Evolutionary conservation across 2,329 filamentous ascomycete species (phyloP).

Genomic region (Canariomyces notabilis): DNA sequence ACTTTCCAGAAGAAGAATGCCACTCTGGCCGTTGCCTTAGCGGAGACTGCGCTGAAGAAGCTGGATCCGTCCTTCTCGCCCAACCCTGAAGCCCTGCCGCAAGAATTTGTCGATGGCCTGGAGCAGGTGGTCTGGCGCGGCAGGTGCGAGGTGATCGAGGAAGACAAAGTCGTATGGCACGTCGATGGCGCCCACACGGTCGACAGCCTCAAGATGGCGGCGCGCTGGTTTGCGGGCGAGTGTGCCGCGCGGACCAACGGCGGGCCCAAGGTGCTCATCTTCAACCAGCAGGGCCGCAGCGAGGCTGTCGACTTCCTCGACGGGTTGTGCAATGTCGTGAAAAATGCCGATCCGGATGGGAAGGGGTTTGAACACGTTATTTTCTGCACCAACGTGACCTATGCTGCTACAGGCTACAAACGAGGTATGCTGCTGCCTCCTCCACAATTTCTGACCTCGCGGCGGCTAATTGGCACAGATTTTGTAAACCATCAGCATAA

Average conservation of each 20-base stretch:
- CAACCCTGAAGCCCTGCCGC: slow-evolving; percentile 41
- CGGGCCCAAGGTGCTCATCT: slow-evolving; percentile 60
- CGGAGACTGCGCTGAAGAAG: slow-evolving; percentile 44
- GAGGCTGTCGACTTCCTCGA: slow-evolving; percentile 50
- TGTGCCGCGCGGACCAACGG: slow-evolving; percentile 32
- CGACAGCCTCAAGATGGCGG: slow-evolving; percentile 79
- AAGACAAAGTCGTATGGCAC: slow-evolving; percentile 66
- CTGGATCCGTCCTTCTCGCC: slow-evolving; percentile 31
- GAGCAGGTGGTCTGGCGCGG: slow-evolving; percentile 73
- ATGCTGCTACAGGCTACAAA: slow-evolving; percentile 47
- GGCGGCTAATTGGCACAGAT: slow-evolving; percentile 33
- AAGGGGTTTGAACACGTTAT: slow-evolving; percentile 36
- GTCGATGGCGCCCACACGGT: slow-evolving; percentile 91
- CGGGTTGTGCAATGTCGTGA: slow-evolving; percentile 31
- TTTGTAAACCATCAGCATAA: slow-evolving; percentile 53
- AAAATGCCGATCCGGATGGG: slow-evolving; percentile 35
- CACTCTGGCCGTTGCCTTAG: slow-evolving; percentile 45
- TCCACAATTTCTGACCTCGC: not conserved
- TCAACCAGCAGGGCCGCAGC: slow-evolving; percentile 72
- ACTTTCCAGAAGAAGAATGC: slow-evolving; percentile 56
- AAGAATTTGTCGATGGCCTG: slow-evolving; percentile 66
- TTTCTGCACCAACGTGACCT: slow-evolving; percentile 75
- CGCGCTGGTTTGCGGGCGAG: slow-evolving; percentile 69
- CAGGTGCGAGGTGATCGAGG: slow-evolving; percentile 61
- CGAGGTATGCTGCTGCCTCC: slow-evolving; percentile 27